Evolutionary conservation across 2,329 filamentous ascomycete genomes (phyloP).

Genomic region (Fusarium annulatum): DNA sequence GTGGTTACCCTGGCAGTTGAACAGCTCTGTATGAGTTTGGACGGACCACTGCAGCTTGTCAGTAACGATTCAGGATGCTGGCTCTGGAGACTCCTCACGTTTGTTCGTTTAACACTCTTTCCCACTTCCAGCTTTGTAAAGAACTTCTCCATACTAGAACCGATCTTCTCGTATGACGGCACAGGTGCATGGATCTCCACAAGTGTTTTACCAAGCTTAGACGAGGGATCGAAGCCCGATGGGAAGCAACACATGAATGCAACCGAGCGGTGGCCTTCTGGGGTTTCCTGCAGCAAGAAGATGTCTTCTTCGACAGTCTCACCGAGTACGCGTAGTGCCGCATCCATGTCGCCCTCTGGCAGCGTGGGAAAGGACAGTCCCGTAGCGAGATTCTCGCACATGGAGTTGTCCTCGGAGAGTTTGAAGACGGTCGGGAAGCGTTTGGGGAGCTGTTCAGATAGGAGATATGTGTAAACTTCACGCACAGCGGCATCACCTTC

Average conservation of each 20-base stretch:
- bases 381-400: slow-evolving; percentile 56
- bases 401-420: slow-evolving; percentile 46
- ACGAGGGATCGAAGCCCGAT: slow-evolving; percentile 62
- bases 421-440: slow-evolving; percentile 62
- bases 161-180: slow-evolving; percentile 66
- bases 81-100: slow-evolving; percentile 49
- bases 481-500: slow-evolving; percentile 55
- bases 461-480: slow-evolving; percentile 62
- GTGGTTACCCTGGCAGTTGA: slow-evolving; percentile 26
- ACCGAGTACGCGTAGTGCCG: slow-evolving; percentile 17
- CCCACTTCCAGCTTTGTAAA: slow-evolving; percentile 61
- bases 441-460: slow-evolving; percentile 59
- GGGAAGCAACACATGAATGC: slow-evolving; percentile 57
- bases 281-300: slow-evolving; percentile 59
- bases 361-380: slow-evolving; percentile 41
- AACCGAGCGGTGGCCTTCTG: slow-evolving; percentile 55
- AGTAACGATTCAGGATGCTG: no score
- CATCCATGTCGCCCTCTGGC: background rate
- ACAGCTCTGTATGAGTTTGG: slow-evolving; percentile 34
- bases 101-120: slow-evolving; percentile 61
- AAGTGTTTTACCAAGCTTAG: slow-evolving; percentile 61
- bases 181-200: slow-evolving; percentile 58
- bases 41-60: no score
- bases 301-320: slow-evolving; percentile 46
- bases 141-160: slow-evolving; percentile 65